Percentiles rank a stretch among this genome's conserved stretches.
These are phyloP conservation scores for Cyclotella atomus DNA, from an alignment of 108 stramenopile genomes.

Conservation along the genomic window DNA sequence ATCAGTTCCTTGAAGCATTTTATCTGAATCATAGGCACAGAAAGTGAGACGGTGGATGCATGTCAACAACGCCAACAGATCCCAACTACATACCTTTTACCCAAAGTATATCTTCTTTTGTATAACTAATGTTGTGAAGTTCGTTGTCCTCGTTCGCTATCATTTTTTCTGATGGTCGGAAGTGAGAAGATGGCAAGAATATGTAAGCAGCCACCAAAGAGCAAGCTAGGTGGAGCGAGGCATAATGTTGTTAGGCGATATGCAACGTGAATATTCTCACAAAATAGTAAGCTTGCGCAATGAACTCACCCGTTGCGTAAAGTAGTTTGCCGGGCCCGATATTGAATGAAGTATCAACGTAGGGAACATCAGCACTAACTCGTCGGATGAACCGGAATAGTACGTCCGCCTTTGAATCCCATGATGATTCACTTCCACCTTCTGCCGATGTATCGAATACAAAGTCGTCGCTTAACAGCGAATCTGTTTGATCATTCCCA, in stretches of 20 bases:
- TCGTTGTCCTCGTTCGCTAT: conserved; percentile 15
- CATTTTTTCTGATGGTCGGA: conserved; percentile 35
- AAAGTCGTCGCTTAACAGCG: conserved; percentile 19
- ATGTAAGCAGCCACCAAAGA: conserved; percentile 75
- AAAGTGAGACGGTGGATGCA: too few species aligned
- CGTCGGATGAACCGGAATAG: conserved; percentile 36
- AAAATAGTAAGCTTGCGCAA: background rate
- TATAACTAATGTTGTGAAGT: conserved; percentile 5
- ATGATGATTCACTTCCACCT: conserved; percentile 35
- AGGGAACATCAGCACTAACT: conserved; percentile 55
- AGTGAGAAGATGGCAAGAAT: conserved; percentile 72
- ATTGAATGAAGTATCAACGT: conserved; percentile 63
- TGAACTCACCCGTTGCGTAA: conserved; percentile 50
- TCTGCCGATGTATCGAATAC: conserved; percentile 36
- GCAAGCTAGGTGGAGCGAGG: too few species aligned
- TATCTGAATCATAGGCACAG: too few species aligned
- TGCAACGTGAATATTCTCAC: too few species aligned
- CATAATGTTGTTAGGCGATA: too few species aligned
- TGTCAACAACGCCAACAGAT: too few species aligned
- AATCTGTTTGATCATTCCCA: conserved; percentile 20
- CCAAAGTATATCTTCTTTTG: conserved; percentile 28
- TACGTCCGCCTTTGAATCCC: conserved; percentile 43
- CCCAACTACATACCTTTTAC: too few species aligned
- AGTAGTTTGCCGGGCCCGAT: conserved; percentile 76
- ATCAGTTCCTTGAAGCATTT: conserved; percentile 61